Conservation (phyloP, 2,329 filamentous ascomycete genomes). For the Xylariomycetidae sp. region DNA sequence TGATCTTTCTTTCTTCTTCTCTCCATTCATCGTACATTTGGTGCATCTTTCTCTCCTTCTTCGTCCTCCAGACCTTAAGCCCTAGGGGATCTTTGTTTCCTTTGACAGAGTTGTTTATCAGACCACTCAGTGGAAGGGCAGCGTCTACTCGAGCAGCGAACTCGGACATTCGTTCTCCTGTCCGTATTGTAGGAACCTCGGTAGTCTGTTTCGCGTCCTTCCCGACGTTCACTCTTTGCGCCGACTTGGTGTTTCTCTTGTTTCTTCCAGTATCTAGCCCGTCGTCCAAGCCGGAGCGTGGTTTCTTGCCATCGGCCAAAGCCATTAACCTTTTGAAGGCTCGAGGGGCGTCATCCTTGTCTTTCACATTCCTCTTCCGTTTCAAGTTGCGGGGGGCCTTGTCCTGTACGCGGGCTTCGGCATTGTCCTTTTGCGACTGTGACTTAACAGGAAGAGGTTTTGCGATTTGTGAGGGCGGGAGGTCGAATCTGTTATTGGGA, state of each 20-base stretch:
- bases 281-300: slow-evolving; percentile 60
- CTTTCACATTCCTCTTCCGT: slow-evolving; percentile 27
- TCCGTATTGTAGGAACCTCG: slow-evolving; percentile 64
- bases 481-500: slow-evolving; percentile 49
- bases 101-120: slow-evolving; percentile 59
- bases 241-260: slow-evolving; percentile 24
- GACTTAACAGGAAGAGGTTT: slow-evolving; percentile 44
- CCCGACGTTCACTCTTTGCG: slow-evolving; percentile 11
- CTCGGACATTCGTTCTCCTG: slow-evolving; percentile 77
- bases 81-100: slow-evolving; percentile 60
- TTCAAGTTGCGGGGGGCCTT: slow-evolving; percentile 2
- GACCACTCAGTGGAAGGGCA: slow-evolving; percentile 68
- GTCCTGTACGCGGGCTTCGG: slow-evolving; percentile 9
- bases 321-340: slow-evolving; percentile 86
- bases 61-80: slow-evolving; percentile 66
- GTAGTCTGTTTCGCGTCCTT: slow-evolving; percentile 14
- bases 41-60: slow-evolving; percentile 79
- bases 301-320: slow-evolving; percentile 56
- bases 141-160: slow-evolving; percentile 82
- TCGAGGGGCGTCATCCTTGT: slow-evolving; percentile 69
- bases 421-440: slow-evolving; percentile 26
- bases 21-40: slow-evolving; percentile 76
- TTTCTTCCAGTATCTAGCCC: slow-evolving; percentile 27
- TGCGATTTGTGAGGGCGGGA: slow-evolving; percentile 45
- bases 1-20: slow-evolving; percentile 59